These are phyloP conservation scores for Fusarium sp. DNA, from an alignment of 2,329 filamentous ascomycete species.

Conservation along the genomic window DNA sequence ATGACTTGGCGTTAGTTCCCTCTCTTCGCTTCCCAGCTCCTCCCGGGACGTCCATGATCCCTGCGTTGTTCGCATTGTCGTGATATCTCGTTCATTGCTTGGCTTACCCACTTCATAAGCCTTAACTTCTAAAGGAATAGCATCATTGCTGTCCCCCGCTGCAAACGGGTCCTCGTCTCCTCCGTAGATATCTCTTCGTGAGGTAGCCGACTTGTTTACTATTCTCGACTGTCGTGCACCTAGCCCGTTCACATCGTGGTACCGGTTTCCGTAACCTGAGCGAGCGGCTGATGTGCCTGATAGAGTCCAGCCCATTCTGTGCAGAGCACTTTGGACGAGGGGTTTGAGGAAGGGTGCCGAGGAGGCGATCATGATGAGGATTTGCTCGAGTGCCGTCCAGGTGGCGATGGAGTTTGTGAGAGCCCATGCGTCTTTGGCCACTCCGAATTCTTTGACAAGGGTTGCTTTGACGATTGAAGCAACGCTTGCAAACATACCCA, in stretches of 20 bases:
- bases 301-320: slow-evolving; percentile 26
- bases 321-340: not conserved
- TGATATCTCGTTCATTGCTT: not conserved
- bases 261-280: slow-evolving; percentile 10
- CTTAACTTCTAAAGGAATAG: slow-evolving; percentile 13
- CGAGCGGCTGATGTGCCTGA: slow-evolving; percentile 11
- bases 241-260: not conserved
- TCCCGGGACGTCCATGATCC: slow-evolving; percentile 14
- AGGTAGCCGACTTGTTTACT: slow-evolving; percentile 1
- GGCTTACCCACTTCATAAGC: not conserved
- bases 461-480: slow-evolving; percentile 21
- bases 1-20: slow-evolving; percentile 22
- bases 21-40: slow-evolving; percentile 21
- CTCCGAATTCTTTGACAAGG: slow-evolving; percentile 22
- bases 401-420: slow-evolving; percentile 27
- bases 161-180: slow-evolving; percentile 23
- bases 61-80: not conserved
- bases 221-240: slow-evolving; percentile 8
- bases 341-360: slow-evolving; percentile 21
- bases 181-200: slow-evolving; percentile 6
- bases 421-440: slow-evolving; percentile 19
- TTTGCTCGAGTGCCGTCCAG: slow-evolving; percentile 27
- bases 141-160: slow-evolving; percentile 10
- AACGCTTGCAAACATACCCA: slow-evolving; percentile 19
- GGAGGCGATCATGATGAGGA: slow-evolving; percentile 32